Evolutionary conservation across 2,329 filamentous ascomycete genomes (phyloP).

Genomic region (Paramyrothecium sp.): DNA sequence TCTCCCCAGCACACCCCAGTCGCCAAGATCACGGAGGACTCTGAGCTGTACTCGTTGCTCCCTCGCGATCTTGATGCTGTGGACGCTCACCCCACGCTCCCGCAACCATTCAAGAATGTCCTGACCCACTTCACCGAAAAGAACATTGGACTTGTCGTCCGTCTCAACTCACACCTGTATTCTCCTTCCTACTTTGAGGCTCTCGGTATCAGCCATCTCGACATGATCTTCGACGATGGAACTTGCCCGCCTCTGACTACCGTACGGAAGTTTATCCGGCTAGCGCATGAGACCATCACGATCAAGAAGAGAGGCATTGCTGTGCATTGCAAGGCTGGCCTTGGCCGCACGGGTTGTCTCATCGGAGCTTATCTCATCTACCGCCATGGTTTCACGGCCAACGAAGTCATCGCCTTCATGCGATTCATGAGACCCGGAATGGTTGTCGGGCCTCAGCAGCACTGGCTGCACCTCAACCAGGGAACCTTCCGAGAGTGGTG

Average conservation of each 20-base stretch:
- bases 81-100: conserved; percentile 66
- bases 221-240: conserved; percentile 99
- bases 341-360: conserved; percentile 91
- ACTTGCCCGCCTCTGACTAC: conserved; percentile 87
- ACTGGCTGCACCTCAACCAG: conserved; percentile 98
- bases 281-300: conserved; percentile 93
- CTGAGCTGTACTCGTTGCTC: conserved; percentile 70
- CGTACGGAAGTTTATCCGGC: conserved; percentile 92
- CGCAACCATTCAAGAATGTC: conserved; percentile 93
- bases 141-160: conserved; percentile 89
- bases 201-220: conserved; percentile 89
- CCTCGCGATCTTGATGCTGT: conserved; percentile 76
- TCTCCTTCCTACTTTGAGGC: conserved; percentile 96
- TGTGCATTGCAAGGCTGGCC: conserved; percentile 96
- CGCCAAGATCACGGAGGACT: conserved; percentile 67
- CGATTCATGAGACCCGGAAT: conserved; percentile 98
- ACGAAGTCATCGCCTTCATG: conserved; percentile 97
- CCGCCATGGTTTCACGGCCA: conserved; percentile 93
- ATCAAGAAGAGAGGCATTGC: conserved; percentile 90
- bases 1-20: conserved; percentile 84
- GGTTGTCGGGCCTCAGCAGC: conserved; percentile 97
- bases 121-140: conserved; percentile 83
- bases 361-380: conserved; percentile 99
- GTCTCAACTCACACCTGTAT: conserved; percentile 93
- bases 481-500: conserved; percentile 98